A percentile compares a stretch with the other conserved stretches of the same genome.
phyloP scores from a whole-genome alignment of 2,329 filamentous ascomycete species.

The Fusarium phyllophilum region DNA sequence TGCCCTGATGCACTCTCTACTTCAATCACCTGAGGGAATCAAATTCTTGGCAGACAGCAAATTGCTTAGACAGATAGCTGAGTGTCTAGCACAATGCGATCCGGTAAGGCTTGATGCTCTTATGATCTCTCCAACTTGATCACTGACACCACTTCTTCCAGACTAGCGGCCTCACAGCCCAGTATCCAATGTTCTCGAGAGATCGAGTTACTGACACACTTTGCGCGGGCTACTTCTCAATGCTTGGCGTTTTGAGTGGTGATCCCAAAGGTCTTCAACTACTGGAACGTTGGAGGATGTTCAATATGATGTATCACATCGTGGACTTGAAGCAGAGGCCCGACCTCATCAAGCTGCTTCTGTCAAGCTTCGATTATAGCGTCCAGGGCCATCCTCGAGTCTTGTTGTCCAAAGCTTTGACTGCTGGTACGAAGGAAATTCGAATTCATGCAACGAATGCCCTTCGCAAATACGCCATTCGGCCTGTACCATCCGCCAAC shows the following conservation, averaged over 20 bases:
- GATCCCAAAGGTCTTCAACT: conserved; percentile 86
- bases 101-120: conserved; percentile 64
- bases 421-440: conserved; percentile 89
- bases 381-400: conserved; percentile 90
- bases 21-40: conserved; percentile 86
- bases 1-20: conserved; percentile 83
- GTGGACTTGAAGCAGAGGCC: conserved; percentile 90
- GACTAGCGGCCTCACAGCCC: conserved; percentile 79
- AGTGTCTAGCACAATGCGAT: conserved; percentile 95
- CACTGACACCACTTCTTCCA: conserved; percentile 45
- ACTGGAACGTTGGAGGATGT: conserved; percentile 95
- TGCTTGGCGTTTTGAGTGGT: conserved; percentile 87
- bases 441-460: conserved; percentile 90
- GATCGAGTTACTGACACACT: conserved; percentile 87
- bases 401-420: conserved; percentile 92
- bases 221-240: conserved; percentile 91
- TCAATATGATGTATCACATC: conserved; percentile 99
- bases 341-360: conserved; percentile 87
- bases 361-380: conserved; percentile 93
- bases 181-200: conserved; percentile 87
- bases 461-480: conserved; percentile 84
- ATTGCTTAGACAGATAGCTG: conserved; percentile 89
- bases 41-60: conserved; percentile 92
- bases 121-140: conserved; percentile 10
- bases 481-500: conserved; percentile 51